Evolutionary conservation across 768 basidiomycete species (phyloP), one percentile per base, ranked within the genome.

Genomic region (Suillus tomentosus): DNA sequence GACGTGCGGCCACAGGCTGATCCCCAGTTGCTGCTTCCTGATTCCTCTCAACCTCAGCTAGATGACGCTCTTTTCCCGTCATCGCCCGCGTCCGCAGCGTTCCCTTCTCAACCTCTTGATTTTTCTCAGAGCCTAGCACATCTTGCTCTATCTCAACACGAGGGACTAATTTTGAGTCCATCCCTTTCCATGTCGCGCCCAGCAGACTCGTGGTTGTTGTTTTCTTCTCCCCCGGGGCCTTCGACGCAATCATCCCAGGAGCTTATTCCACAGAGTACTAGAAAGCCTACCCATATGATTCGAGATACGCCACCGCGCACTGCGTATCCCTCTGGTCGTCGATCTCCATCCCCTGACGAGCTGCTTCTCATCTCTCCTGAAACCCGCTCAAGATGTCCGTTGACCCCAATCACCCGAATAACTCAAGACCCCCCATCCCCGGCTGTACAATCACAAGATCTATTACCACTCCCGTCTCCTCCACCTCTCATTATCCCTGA

Each of bases 321-420:
- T 2, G 17, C 31, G 60, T 54, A 22, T 66, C 59, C 31, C 60
- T 36, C 34, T 22, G 68, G 42, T 22, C n/a, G 22, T 40, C 48
- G 27, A 5, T 66, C 65, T 22, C 68, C 17, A 31, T 76, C 72
- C 0, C 69, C 72, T 22, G 74, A 72, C 62, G 74, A 66, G 54
- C 66, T 72, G 10, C 70, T 47, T 43, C 60, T 70, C 17, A n/a
- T 64, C 14, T 53, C 70, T 13, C 51, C 65, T 15, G 27, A 19
- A 48, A 63, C 24, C 54, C 63, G 24, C 53, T 39, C 62, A 7
- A 65, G 34, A 19, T 19, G 17, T 13, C 24, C 13, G 6, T 24
- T 13, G 37, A 62, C 34, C 14, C 24, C 48, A n/a, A 55, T n/a
- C 13, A 60, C 24, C 10, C 39, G 5, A 19, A 34, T 59, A 36